Base-by-base conservation (phyloP, 139 green algal genomes). In the Micractinium sp. region DNA sequence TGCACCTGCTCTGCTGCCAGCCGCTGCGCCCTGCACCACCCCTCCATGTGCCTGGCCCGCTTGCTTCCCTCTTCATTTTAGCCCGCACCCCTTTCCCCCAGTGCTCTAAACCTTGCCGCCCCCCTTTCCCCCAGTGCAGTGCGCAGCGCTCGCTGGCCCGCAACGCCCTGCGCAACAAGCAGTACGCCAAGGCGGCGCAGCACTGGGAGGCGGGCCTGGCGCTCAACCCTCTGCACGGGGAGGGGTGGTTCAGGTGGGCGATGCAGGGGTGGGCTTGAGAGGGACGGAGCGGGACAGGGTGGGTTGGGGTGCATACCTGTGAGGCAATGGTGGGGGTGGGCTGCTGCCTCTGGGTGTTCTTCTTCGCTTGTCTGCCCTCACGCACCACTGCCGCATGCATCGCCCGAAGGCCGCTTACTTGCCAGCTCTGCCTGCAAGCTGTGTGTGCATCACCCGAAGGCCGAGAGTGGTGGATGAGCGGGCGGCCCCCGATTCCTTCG, bases 211-310 rank as follows among this genome's bases (percentile, higher is more conserved):
- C 77, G 16, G 97, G 97, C 0, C 93, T 99, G 73, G 91, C 90
- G 31, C 88, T 99, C 53, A 99, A 97, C 93, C 95, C 97, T 18
- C 92, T 99, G 53, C 92, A 97, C 87, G 87, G 93, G 5, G 95
- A 98, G 82, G 95, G 91, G 67, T 99, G 97, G 97, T 99, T 99
- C 88, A 83, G 82, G 82, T 87, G 82, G 14, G 82, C 35, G 18
- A 33, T 9, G 31, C 29, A 22, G 81, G 15, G 81, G 18, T 2
- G 29, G 53, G 73, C 35, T 79, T 36, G 29, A 9, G 47, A 56
- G 47, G 47, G 47, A n/a, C 47, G 47, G 9, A 56, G 47, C 47
- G 9, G 9, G 47, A 56, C 9, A 56, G 47, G 47, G 47, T 56
- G 47, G 47, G 47, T 16, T 9, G 9, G 9, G 9, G n/a, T n/a